Evolutionary conservation across 176 grass and related monocot genomes (phyloP).

Genomic region (Raddia guianensis): DNA sequence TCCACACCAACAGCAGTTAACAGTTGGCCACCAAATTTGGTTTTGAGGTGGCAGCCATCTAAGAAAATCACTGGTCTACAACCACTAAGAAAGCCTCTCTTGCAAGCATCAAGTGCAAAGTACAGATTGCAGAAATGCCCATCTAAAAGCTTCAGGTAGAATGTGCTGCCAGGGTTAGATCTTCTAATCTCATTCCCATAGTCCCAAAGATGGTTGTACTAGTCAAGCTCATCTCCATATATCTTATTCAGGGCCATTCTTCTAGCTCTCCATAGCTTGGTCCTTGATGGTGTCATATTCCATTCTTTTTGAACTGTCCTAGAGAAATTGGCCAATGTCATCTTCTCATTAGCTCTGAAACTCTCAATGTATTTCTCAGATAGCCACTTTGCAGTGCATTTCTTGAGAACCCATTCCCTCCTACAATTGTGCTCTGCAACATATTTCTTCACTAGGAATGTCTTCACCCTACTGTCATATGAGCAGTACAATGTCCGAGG

Average conservation of each 20-base stretch:
- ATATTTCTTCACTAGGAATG: neutral
- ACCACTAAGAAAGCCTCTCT: neutral
- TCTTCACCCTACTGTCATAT: too few species aligned
- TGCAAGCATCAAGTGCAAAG: neutral
- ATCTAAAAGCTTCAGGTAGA: neutral
- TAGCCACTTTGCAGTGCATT: neutral
- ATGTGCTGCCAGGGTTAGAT: neutral
- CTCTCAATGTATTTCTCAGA: neutral
- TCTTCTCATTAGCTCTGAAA: neutral
- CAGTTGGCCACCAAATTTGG: neutral
- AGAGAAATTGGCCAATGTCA: neutral
- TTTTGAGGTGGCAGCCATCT: constrained; percentile 13
- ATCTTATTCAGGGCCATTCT: neutral
- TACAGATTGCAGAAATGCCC: neutral
- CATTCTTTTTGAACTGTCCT: neutral
- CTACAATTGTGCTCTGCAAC: neutral
- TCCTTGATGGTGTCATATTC: neutral
- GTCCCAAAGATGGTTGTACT: neutral
- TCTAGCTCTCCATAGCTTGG: neutral
- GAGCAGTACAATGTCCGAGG: too few species aligned
- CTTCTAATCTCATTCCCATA: neutral
- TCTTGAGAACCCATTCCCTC: neutral
- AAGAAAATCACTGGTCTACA: neutral
- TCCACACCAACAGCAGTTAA: neutral
- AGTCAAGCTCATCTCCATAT: neutral